Conservation (phyloP, 169 alveolate genomes). For the Babesia ovata region DNA sequence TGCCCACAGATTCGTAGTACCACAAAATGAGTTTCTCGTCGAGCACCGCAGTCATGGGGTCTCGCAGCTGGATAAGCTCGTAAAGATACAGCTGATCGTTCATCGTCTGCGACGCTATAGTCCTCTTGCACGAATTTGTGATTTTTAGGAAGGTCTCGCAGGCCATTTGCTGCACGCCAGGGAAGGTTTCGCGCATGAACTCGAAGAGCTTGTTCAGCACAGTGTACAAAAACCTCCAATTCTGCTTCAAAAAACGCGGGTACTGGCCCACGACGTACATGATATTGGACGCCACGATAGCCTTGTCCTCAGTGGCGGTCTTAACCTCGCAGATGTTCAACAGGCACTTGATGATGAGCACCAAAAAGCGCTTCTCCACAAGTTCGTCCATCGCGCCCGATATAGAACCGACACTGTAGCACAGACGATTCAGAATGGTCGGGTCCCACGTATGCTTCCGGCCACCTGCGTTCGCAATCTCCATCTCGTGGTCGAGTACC, state of each 20-base stretch:
- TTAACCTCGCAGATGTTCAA: constrained; percentile 95
- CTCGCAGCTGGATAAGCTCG: constrained; percentile 42
- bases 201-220: constrained; percentile 98
- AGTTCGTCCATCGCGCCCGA: constrained; percentile 94
- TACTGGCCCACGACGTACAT: constrained; percentile 99
- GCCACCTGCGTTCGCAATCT: constrained; percentile 69
- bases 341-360: constrained; percentile 90
- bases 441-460: constrained; percentile 78
- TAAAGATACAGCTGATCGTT: constrained; percentile 40
- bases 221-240: constrained; percentile 97
- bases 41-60: constrained; percentile 78
- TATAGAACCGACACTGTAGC: constrained; percentile 97
- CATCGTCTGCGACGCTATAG: constrained; percentile 53
- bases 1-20: constrained; percentile 71
- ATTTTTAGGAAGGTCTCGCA: constrained; percentile 95
- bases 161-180: constrained; percentile 99
- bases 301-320: constrained; percentile 96
- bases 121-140: constrained; percentile 88
- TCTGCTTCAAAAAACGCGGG: constrained; percentile 95
- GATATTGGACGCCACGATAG: constrained; percentile 94
- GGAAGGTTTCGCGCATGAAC: constrained; percentile 98
- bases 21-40: constrained; percentile 68
- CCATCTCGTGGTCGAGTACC: constrained; percentile 88
- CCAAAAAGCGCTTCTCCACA: constrained; percentile 93
- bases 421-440: constrained; percentile 86